Conservation (phyloP, 2,329 filamentous ascomycete genomes). For the Aspergillus arachidicola region DNA sequence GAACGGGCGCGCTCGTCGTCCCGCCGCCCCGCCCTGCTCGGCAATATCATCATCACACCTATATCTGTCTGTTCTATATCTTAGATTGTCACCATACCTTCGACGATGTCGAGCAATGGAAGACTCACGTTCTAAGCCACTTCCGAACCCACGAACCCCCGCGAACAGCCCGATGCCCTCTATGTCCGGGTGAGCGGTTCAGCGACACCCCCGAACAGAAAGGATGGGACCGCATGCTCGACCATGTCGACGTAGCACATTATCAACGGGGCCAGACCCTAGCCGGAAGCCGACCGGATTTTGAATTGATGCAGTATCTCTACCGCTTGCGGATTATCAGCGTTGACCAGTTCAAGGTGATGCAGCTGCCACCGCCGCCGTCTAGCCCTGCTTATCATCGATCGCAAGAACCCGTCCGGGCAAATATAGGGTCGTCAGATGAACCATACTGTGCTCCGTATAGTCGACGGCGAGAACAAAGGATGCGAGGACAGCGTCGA, state of each 20-base stretch:
- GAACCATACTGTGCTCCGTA: conserved; percentile 44
- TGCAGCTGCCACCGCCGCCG: conserved; percentile 44
- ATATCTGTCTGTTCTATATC: conserved; percentile 49
- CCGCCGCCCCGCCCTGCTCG: conserved; percentile 16
- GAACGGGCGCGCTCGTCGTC: conserved; percentile 33
- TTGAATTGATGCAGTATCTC: conserved; percentile 50
- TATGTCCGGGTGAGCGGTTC: conserved; percentile 37
- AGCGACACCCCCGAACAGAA: conserved; percentile 26
- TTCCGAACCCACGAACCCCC: conserved; percentile 46
- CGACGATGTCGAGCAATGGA: conserved; percentile 42
- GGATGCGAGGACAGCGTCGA: conserved; percentile 37
- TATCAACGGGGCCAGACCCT: conserved; percentile 45
- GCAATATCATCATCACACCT: conserved; percentile 21
- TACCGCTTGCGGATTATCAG: conserved; percentile 46
- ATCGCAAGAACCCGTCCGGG: conserved; percentile 39
- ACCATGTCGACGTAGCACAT: conserved; percentile 45
- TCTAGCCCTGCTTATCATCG: conserved; percentile 40
- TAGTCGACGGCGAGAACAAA: conserved; percentile 42
- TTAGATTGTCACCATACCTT: conserved; percentile 47
- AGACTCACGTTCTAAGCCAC: conserved; percentile 48
- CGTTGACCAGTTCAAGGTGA: conserved; percentile 46
- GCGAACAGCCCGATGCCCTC: conserved; percentile 45
- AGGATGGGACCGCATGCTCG: conserved; percentile 47
- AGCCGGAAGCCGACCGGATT: conserved; percentile 44
- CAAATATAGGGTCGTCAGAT: conserved; percentile 41